Conservation (phyloP, 2,329 filamentous ascomycete genomes). For the Aspergillus alliaceus region DNA sequence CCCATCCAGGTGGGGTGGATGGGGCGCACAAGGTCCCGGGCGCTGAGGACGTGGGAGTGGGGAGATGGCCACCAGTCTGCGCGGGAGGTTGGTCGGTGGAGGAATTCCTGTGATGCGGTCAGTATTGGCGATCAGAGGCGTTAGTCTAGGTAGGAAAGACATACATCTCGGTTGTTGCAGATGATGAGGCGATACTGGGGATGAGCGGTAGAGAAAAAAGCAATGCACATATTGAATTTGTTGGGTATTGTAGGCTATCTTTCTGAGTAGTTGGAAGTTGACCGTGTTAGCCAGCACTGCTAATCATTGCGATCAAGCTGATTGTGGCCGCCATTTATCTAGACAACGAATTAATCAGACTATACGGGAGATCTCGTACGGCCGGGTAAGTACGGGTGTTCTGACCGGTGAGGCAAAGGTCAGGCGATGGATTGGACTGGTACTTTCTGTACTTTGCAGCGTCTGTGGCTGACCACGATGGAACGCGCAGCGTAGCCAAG, state of each 20-base stretch:
- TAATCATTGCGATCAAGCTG: background rate
- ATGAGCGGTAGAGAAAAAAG: conserved; percentile 10
- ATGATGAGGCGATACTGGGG: conserved; percentile 11
- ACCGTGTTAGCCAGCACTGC: background rate
- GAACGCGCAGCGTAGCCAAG: background rate
- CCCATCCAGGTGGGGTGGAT: conserved; percentile 63
- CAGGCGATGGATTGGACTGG: background rate
- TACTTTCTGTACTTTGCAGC: background rate
- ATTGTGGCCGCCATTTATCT: background rate
- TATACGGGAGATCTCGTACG: background rate
- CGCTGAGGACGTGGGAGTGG: conserved; percentile 55
- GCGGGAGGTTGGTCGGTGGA: conserved; percentile 57
- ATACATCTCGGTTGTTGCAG: conserved; percentile 10
- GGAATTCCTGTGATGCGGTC: conserved; percentile 50
- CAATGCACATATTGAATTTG: conserved; percentile 8
- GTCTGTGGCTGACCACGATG: background rate
- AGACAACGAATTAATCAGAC: background rate
- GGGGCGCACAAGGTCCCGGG: conserved; percentile 58
- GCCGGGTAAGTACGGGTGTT: background rate
- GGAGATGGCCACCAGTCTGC: conserved; percentile 59
- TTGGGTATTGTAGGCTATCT: no score
- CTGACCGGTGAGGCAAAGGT: background rate
- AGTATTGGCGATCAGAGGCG: background rate
- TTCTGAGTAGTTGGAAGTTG: background rate
- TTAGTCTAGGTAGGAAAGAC: background rate